Evolutionary conservation across 495 filamentous ascomycete species (phyloP).

Genomic region (Haplographium delicatum): DNA sequence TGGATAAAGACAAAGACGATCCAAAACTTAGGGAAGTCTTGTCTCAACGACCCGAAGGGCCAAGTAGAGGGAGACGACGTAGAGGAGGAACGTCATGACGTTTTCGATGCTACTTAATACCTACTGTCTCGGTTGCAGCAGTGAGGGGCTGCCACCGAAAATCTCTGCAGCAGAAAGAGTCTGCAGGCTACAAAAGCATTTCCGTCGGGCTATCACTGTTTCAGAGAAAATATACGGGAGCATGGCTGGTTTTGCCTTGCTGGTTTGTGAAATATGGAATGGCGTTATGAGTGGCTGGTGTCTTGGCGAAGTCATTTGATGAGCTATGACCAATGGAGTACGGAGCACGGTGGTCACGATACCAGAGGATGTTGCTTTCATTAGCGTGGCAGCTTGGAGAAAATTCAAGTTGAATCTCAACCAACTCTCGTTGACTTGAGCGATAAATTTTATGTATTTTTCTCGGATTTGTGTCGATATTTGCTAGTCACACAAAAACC

Average conservation of each 20-base stretch:
- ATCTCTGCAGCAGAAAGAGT: constrained; percentile 50
- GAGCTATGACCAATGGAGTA: constrained; percentile 5
- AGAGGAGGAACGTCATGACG: constrained; percentile 37
- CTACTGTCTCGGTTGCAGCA: not conserved
- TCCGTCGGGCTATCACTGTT: constrained; percentile 33
- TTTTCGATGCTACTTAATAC: constrained; percentile 4
- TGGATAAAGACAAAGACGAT: constrained; percentile 65
- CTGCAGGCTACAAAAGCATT: constrained; percentile 83
- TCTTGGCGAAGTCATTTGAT: not conserved
- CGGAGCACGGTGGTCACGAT: constrained; percentile 1
- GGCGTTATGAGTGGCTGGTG: not conserved
- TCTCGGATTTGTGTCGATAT: constrained; percentile 2
- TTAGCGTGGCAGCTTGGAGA: constrained; percentile 1
- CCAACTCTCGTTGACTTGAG: not conserved
- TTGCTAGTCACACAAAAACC: constrained; percentile 4
- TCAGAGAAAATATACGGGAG: not conserved
- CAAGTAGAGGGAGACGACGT: constrained; percentile 74
- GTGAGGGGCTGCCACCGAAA: not conserved
- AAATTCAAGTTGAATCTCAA: not conserved
- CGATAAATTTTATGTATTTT: not conserved
- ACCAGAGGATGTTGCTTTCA: constrained; percentile 6
- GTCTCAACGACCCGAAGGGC: constrained; percentile 72
- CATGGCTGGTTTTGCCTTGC: not conserved
- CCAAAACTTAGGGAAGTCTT: constrained; percentile 58
- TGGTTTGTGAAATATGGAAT: constrained; percentile 2